Evolutionary conservation across 2,329 filamentous ascomycete genomes (phyloP).

Genomic region (Diaporthe citrichinensis): DNA sequence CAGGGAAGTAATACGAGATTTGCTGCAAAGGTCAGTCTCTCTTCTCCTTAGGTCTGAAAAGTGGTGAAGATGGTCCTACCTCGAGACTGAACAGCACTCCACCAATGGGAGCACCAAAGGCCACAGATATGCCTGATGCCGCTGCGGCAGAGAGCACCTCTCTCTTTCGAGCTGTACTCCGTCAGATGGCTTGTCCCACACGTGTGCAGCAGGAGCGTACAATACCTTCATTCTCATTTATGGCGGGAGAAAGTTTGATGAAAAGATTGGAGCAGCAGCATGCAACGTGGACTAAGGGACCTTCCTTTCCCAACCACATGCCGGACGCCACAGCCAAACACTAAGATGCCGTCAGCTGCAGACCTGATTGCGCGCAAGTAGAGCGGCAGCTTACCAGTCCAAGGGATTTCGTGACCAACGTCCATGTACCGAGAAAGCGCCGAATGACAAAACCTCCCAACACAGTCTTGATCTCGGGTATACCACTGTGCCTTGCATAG

Average conservation of each 20-base stretch:
- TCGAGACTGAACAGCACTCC: conserved; percentile 97
- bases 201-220: background rate
- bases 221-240: conserved; percentile 88
- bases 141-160: conserved; percentile 94
- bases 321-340: conserved; percentile 93
- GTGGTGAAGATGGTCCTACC: conserved; percentile 57
- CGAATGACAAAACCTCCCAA: conserved; percentile 94
- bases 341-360: conserved; percentile 57
- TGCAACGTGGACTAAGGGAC: conserved; percentile 93
- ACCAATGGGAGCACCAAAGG: conserved; percentile 93
- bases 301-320: conserved; percentile 97
- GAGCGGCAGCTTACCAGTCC: conserved; percentile 73
- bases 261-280: conserved; percentile 97
- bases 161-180: conserved; percentile 81
- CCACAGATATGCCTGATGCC: conserved; percentile 92
- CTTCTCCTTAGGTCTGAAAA: background rate
- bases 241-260: conserved; percentile 86
- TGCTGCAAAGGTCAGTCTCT: conserved; percentile 65
- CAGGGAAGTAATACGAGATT: conserved; percentile 96
- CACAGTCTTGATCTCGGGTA: conserved; percentile 97
- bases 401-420: conserved; percentile 88
- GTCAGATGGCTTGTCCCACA: conserved; percentile 44
- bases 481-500: conserved; percentile 94
- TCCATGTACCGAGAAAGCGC: conserved; percentile 89
- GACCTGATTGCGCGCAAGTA: background rate